These are phyloP conservation scores for Aristolochia contorta DNA, from an alignment of 164 flowering plant species.

Conservation along the genomic window DNA sequence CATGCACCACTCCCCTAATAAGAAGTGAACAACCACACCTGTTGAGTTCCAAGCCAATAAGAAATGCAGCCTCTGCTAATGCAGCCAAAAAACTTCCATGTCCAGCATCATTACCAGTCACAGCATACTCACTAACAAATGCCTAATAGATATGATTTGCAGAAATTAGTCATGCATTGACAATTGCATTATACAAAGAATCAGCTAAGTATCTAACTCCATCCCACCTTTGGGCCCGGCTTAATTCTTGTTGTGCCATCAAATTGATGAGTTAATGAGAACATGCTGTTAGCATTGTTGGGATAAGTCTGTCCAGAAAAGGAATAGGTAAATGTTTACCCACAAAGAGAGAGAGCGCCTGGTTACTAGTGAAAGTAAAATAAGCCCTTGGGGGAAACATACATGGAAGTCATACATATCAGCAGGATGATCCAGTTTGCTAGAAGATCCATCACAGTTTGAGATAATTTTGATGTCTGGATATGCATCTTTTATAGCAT, in stretches of 20 bases:
- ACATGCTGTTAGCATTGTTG: constrained; percentile 38
- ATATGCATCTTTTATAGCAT: constrained; percentile 54
- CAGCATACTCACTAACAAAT: constrained; percentile 99
- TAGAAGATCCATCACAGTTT: constrained; percentile 80
- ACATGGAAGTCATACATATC: constrained; percentile 92
- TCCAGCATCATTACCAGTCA: constrained; percentile 75
- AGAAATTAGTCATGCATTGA: not conserved
- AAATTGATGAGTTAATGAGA: constrained; percentile 40
- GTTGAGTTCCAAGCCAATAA: constrained; percentile 80
- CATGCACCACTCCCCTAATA: too few species aligned
- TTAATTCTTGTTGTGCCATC: constrained; percentile 38
- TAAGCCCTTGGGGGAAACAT: constrained; percentile 9
- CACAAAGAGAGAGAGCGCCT: too few species aligned
- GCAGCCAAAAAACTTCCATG: constrained; percentile 75
- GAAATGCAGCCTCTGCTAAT: constrained; percentile 85
- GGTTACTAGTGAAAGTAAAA: not conserved
- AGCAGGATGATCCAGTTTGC: constrained; percentile 76
- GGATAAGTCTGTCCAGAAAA: constrained; percentile 45
- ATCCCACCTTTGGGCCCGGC: constrained; percentile 72
- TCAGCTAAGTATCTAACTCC: not conserved
- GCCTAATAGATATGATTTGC: constrained; percentile 33
- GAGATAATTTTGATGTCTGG: constrained; percentile 81
- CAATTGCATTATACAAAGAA: not conserved
- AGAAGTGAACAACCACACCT: constrained; percentile 30
- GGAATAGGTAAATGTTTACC: not conserved